Evolutionary conservation across 2,329 filamentous ascomycete genomes (phyloP).

Genomic region (Arthrobotrys sinensis): DNA sequence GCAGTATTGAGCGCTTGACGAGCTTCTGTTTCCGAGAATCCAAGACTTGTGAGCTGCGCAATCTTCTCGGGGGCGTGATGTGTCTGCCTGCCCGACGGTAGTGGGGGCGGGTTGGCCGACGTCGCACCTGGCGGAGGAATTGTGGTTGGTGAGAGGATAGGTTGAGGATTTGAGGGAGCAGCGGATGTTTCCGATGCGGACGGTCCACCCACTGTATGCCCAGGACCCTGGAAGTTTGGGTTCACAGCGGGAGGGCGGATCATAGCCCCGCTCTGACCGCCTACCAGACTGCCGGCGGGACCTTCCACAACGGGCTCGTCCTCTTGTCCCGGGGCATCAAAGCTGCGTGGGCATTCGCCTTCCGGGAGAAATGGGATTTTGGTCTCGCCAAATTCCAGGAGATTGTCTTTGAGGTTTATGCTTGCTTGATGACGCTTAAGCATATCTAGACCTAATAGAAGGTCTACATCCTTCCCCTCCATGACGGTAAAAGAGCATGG

Average conservation of each 20-base stretch:
- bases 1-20: slow-evolving; percentile 85
- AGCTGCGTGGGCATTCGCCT: slow-evolving; percentile 90
- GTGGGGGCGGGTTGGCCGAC: slow-evolving; percentile 62
- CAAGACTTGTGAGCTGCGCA: slow-evolving; percentile 81
- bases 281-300: slow-evolving; percentile 89
- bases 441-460: slow-evolving; percentile 95
- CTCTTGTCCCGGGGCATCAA: slow-evolving; percentile 78
- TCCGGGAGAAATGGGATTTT: slow-evolving; percentile 93
- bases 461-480: slow-evolving; percentile 96
- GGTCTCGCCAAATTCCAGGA: slow-evolving; percentile 87
- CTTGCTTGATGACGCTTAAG: slow-evolving; percentile 93
- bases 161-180: slow-evolving; percentile 62
- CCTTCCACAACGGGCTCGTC: slow-evolving; percentile 88
- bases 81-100: slow-evolving; percentile 62
- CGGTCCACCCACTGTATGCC: slow-evolving; percentile 30
- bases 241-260: slow-evolving; percentile 70
- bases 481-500: slow-evolving; percentile 98
- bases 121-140: slow-evolving; percentile 33
- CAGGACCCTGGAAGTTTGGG: slow-evolving; percentile 56
- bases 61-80: slow-evolving; percentile 75
- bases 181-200: slow-evolving; percentile 61
- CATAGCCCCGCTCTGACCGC: slow-evolving; percentile 84
- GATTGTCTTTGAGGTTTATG: slow-evolving; percentile 88
- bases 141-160: slow-evolving; percentile 52
- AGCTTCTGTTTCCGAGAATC: slow-evolving; percentile 82